Conservation (phyloP, 208 protist species). For the Wallacemonas sp. region DNA sequence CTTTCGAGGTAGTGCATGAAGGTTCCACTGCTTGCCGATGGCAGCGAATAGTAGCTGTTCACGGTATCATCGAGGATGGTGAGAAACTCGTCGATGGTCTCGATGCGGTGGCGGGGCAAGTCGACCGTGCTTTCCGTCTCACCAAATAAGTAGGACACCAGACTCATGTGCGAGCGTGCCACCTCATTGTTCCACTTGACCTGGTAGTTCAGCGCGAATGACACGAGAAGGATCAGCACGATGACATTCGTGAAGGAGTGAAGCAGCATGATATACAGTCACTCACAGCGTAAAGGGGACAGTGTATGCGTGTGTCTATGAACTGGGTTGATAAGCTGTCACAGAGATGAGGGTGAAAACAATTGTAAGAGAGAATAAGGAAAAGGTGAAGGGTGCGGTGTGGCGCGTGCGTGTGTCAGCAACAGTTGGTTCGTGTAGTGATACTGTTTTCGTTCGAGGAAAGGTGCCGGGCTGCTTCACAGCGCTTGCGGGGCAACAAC, state of each 20-base stretch:
- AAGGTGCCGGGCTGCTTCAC: no score
- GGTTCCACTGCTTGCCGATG: conserved; percentile 27
- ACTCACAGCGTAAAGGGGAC: no score
- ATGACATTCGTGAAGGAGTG: conserved; percentile 29
- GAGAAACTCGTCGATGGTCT: conserved; percentile 53
- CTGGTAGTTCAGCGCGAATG: conserved; percentile 52
- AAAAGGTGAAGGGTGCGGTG: no score
- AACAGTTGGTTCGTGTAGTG: no score
- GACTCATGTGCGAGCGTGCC: conserved; percentile 29
- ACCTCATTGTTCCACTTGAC: conserved; percentile 33
- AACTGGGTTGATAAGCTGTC: no score
- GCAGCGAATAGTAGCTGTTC: conserved; percentile 38
- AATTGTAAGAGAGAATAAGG: neutral
- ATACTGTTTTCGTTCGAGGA: no score
- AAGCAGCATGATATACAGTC: conserved; percentile 30
- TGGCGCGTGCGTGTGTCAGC: no score
- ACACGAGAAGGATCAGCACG: conserved; percentile 28
- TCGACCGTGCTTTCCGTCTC: conserved; percentile 21
- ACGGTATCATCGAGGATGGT: conserved; percentile 28
- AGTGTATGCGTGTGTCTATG: neutral
- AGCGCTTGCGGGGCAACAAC: no score
- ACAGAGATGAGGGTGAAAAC: no score
- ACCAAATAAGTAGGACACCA: conserved; percentile 39
- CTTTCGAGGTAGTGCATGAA: conserved; percentile 56
- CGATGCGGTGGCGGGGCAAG: conserved; percentile 24